Percentiles rank a stretch among this genome's conserved stretches.
Evolutionary conservation across 225 moss, liverwort and hornwort genomes (phyloP).

Genomic region (Sphagnum contortum): DNA sequence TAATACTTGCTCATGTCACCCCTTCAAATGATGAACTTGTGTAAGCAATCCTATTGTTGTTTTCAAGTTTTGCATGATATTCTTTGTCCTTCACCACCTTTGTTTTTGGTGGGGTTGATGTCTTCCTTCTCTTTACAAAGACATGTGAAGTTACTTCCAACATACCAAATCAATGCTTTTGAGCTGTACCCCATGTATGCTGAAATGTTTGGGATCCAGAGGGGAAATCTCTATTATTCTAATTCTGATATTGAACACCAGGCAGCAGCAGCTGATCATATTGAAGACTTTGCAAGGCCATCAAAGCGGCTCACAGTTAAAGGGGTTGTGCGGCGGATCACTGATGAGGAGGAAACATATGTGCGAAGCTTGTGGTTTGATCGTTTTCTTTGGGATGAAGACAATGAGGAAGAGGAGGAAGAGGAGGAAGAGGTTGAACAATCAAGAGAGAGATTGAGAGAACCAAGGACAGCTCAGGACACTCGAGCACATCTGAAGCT

Average conservation of each 20-base stretch:
- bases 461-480: conserved; percentile 19
- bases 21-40: neutral
- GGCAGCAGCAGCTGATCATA: conserved; percentile 68
- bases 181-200: no score
- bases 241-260: conserved; percentile 7
- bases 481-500: conserved; percentile 25
- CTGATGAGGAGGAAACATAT: conserved; percentile 87
- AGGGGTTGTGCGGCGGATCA: conserved; percentile 72
- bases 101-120: no score
- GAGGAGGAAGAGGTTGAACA: conserved; percentile 26
- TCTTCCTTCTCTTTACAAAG: no score
- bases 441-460: conserved; percentile 18
- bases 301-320: conserved; percentile 71
- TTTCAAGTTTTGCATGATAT: no score
- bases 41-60: no score
- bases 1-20: neutral
- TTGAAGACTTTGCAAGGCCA: conserved; percentile 75
- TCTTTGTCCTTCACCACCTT: no score
- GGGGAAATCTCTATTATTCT: no score
- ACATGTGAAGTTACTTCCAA: no score
- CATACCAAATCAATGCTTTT: no score
- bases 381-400: conserved; percentile 67
- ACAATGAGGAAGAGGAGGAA: conserved; percentile 45
- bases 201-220: no score
- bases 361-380: conserved; percentile 95